Base-by-base conservation (phyloP, 345 rosid species). In the Eucalyptus albens region DNA sequence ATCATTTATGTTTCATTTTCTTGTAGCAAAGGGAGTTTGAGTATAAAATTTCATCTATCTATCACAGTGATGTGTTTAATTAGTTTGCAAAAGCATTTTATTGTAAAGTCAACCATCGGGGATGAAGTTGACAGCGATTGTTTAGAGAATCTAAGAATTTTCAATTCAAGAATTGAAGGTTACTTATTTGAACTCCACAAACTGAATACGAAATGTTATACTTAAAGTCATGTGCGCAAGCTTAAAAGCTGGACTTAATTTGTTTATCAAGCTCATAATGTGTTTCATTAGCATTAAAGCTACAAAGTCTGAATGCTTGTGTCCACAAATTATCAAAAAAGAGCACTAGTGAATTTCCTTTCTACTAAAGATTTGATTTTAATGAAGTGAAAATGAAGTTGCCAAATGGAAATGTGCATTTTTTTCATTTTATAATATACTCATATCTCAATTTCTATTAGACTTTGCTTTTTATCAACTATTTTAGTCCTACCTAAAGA, bases 11-110 rank as follows among this genome's bases (percentile, higher is more conserved):
- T 56, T 10, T 56, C 0, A 0, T 56, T 56, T 56, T 56, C 1
- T 56, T 3, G 2, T 5, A 0, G 0, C 0, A 0, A 0, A 56
- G 0, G 29, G 0, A 0, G 3, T 56, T 24, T 10, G 29, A 56
- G 2, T 56, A 56, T 56, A 4, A 56, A 4, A 56, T 1, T 56
- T 2, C 2, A 0, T 24, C 6, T 10, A 4, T 56, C 6, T 56
- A 24, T 1, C 6, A 56, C 0, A 2, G 0, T 24, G 13, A 56
- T 2, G 62, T 24, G 13, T 56, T 56, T 9, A 56, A 24, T 22
- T 10, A 56, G 29, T 24, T 56, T 56, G 7, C 62, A 2, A 19
- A 4, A 19, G 24, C 0, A 53, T 53, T 53, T 53, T 21, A 53
- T 1, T 53, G 59, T 2, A 8, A 53, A 21, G 26, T 53, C 26